Evolutionary conservation across 1,284 basidiomycete species (phyloP).

Genomic region (Farysia itapuensis): DNA sequence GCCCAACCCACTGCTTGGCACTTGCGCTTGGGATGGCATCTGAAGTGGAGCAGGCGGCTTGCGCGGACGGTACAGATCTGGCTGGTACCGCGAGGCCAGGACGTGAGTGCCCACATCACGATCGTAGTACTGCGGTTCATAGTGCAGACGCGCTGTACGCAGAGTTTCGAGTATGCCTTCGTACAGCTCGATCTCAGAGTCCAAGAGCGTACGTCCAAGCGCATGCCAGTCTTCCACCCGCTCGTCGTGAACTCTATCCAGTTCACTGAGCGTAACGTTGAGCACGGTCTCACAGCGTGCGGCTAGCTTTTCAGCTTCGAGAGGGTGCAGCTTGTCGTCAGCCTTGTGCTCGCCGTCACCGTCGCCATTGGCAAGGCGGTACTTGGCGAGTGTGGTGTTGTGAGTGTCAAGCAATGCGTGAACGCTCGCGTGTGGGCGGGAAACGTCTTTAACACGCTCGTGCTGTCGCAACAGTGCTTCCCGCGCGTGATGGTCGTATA

Average conservation of each 20-base stretch:
- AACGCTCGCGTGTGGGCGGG: conserved; percentile 73
- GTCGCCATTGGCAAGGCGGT: conserved; percentile 60
- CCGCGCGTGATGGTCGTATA: conserved; percentile 76
- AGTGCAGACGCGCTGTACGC: conserved; percentile 18
- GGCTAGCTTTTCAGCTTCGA: conserved; percentile 64
- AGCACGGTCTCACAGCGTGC: conserved; percentile 81
- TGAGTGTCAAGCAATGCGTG: conserved; percentile 70
- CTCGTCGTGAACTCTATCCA: conserved; percentile 65
- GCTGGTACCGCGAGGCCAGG: conserved; percentile 9
- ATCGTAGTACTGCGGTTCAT: conserved; percentile 28
- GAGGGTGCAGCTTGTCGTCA: neutral
- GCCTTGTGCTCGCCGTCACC: conserved; percentile 4
- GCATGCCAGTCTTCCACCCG: conserved; percentile 44
- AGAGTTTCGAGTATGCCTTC: conserved; percentile 27
- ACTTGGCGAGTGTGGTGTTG: conserved; percentile 63
- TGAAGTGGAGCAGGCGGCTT: conserved; percentile 7
- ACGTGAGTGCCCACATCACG: conserved; percentile 13
- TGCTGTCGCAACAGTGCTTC: conserved; percentile 72
- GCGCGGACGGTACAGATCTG: conserved; percentile 13
- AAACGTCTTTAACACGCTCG: conserved; percentile 73
- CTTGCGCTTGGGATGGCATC: conserved; percentile 23
- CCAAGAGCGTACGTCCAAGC: conserved; percentile 27
- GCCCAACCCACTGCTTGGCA: conserved; percentile 4
- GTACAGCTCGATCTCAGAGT: conserved; percentile 43
- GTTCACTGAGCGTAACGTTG: conserved; percentile 82